Percentiles rank a stretch among this genome's conserved stretches.
These are phyloP conservation scores for Rubus parviflorus DNA, from an alignment of 306 rosid genomes.

Conservation along the genomic window DNA sequence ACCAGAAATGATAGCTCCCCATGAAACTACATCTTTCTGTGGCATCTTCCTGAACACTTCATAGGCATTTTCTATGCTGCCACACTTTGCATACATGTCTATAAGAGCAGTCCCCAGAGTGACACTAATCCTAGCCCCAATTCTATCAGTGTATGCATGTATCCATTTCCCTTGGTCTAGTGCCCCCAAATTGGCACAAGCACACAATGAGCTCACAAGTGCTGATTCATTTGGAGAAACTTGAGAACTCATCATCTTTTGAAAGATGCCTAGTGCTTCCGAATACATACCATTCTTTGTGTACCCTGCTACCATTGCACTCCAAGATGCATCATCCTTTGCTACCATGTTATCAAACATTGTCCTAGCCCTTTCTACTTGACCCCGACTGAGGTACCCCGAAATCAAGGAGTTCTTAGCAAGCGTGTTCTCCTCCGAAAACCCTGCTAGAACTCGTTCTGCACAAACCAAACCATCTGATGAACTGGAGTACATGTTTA, in stretches of 20 bases:
- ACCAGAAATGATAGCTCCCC: slow-evolving; percentile 52
- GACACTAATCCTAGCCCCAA: slow-evolving; percentile 18
- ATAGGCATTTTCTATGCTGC: slow-evolving; percentile 37
- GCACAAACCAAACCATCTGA: slow-evolving; percentile 33
- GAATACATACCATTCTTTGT: slow-evolving; percentile 32
- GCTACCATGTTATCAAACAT: slow-evolving; percentile 34
- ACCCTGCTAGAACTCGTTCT: slow-evolving; percentile 35
- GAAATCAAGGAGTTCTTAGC: slow-evolving; percentile 45
- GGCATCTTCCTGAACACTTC: slow-evolving; percentile 34
- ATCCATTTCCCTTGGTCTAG: slow-evolving; percentile 46
- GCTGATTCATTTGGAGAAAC: slow-evolving; percentile 44
- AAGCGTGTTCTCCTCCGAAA: slow-evolving; percentile 28
- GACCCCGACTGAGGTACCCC: slow-evolving; percentile 43
- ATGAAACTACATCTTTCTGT: slow-evolving; percentile 39
- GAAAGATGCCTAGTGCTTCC: slow-evolving; percentile 38
- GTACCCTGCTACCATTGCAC: slow-evolving; percentile 48
- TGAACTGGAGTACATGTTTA: slow-evolving; percentile 39
- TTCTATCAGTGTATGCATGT: slow-evolving; percentile 29
- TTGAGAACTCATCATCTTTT: slow-evolving; percentile 32
- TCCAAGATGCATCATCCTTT: slow-evolving; percentile 55
- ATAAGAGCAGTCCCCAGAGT: slow-evolving; percentile 43
- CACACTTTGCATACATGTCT: slow-evolving; percentile 60
- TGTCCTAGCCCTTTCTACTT: slow-evolving; percentile 34
- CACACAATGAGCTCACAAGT: slow-evolving; percentile 47
- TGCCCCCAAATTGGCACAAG: slow-evolving; percentile 47